phyloP scores from a whole-genome alignment of 495 filamentous ascomycete species.

The Penicillium argentinense region DNA sequence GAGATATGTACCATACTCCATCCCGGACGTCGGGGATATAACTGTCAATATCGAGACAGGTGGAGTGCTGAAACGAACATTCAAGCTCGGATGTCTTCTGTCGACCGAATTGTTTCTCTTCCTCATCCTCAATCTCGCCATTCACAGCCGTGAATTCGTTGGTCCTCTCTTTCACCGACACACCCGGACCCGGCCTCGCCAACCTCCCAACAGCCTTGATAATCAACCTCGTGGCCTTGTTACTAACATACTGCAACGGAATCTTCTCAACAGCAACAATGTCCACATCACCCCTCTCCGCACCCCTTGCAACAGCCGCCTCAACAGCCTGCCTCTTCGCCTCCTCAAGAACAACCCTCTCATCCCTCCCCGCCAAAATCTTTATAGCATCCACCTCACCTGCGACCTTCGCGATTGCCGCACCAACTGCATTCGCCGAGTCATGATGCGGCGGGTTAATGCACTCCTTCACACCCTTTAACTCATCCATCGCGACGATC shows the following conservation, averaged over 20 bases:
- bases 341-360: slow-evolving; percentile 31
- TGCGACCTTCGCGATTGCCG: slow-evolving; percentile 51
- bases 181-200: slow-evolving; percentile 7
- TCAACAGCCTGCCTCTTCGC: slow-evolving; percentile 40
- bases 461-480: slow-evolving; percentile 18
- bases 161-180: too few species aligned
- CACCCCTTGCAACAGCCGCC: slow-evolving; percentile 39
- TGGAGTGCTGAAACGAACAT: slow-evolving; percentile 6
- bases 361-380: slow-evolving; percentile 33
- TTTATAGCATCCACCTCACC: slow-evolving; percentile 48
- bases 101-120: slow-evolving; percentile 4
- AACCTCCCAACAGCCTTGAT: slow-evolving; percentile 35
- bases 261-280: slow-evolving; percentile 36
- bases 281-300: slow-evolving; percentile 23
- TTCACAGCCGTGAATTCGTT: background rate
- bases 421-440: slow-evolving; percentile 57
- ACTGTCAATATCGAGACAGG: slow-evolving; percentile 38
- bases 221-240: slow-evolving; percentile 29
- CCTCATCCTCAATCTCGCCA: slow-evolving; percentile 4
- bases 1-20: slow-evolving; percentile 31
- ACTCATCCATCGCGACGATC: slow-evolving; percentile 18
- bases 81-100: slow-evolving; percentile 1
- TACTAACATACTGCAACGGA: slow-evolving; percentile 38
- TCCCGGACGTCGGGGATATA: slow-evolving; percentile 52
- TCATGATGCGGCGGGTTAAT: slow-evolving; percentile 33